phyloP scores from a whole-genome alignment of 768 basidiomycete species.

The Neoboletus subvelutipes region DNA sequence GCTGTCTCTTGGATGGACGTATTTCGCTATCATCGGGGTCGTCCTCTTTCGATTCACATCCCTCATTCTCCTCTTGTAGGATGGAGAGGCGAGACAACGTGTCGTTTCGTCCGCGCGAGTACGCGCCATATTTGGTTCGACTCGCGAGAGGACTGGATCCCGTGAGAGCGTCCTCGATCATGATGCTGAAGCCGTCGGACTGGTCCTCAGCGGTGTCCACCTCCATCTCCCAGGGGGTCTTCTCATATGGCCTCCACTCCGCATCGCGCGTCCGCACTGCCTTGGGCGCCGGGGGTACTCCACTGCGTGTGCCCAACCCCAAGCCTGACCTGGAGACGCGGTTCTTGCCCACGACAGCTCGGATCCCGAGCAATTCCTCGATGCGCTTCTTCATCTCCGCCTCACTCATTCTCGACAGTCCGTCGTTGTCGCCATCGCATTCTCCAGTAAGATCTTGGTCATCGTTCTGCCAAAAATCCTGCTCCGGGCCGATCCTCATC shows the following conservation, averaged over 20 bases:
- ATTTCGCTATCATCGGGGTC: constrained; percentile 3
- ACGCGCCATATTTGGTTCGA: constrained; percentile 13
- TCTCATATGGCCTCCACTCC: constrained; percentile 19
- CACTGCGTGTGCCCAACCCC: constrained; percentile 10
- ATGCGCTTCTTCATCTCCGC: constrained; percentile 52
- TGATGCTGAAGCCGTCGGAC: constrained; percentile 4
- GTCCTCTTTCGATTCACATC: constrained; percentile 10
- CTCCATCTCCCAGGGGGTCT: constrained; percentile 28
- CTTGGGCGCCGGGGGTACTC: constrained; percentile 35
- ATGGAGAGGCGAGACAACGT: constrained; percentile 18
- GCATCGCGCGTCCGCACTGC: constrained; percentile 24
- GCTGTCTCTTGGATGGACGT: constrained; percentile 25
- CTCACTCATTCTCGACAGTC: constrained; percentile 33
- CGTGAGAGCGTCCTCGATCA: constrained; percentile 16
- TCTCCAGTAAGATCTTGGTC: neutral
- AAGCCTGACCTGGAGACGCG: constrained; percentile 28
- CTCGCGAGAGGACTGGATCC: constrained; percentile 30
- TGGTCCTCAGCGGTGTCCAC: constrained; percentile 10
- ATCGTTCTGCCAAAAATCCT: constrained; percentile 23
- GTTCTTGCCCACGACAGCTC: constrained; percentile 31
- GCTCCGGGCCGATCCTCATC: constrained; percentile 46
- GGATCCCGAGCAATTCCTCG: constrained; percentile 61
- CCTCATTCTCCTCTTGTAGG: constrained; percentile 31
- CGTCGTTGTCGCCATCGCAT: constrained; percentile 5
- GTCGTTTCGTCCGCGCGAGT: constrained; percentile 8